Base-by-base conservation (phyloP, 2,329 filamentous ascomycete species). In the Botrytis paeoniae region DNA sequence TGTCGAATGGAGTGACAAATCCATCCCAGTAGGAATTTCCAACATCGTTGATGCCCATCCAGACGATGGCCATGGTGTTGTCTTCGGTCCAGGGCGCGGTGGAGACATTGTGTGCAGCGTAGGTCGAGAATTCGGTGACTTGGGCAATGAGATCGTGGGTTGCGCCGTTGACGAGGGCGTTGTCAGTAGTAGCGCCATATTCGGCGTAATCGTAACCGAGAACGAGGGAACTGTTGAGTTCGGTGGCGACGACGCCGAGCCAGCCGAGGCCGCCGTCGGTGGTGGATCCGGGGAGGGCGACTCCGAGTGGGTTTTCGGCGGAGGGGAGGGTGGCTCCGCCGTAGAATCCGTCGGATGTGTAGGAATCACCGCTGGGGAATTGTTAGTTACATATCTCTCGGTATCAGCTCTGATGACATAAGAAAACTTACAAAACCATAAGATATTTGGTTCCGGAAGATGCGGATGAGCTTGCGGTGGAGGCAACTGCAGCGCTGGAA, bases 11-110 rank as follows among this genome's bases (percentile, higher is more conserved):
- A 12, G 69, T 63, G 6, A n/a, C 35, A 20, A 70, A 41, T 9
- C 69, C 69, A 43, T 70, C 69, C 69, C 69, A 70, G 41, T 54
- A 63, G 0, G 69, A 54, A 37, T 70, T 70, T 63, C 69, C 69
- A 1, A 70, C 69, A 43, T 70, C 69, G n/a, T 70, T 70, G 22
- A 63, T 70, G 12, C 69, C 69, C 41, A 70, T 41, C 57, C 57
- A 63, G 20, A 70, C 43, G 16, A 63, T 25, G 5, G 45, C 69
- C 69, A 70, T 70, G 12, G 69, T 70, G 22, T 63, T 70, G 8
- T 51, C 69, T 32, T 29, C n/a, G 32, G 69, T 54, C 59, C 69
- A 70, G 8, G 69, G 29, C 14, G 39, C 25, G 29, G 6, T 41
- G 25, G 69, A 70, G 29, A 43, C 43, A 32, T 63, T 54, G 5